These are phyloP conservation scores for Clavispora carvajalis DNA, from an alignment of 805 yeast species.

Conservation along the genomic window DNA sequence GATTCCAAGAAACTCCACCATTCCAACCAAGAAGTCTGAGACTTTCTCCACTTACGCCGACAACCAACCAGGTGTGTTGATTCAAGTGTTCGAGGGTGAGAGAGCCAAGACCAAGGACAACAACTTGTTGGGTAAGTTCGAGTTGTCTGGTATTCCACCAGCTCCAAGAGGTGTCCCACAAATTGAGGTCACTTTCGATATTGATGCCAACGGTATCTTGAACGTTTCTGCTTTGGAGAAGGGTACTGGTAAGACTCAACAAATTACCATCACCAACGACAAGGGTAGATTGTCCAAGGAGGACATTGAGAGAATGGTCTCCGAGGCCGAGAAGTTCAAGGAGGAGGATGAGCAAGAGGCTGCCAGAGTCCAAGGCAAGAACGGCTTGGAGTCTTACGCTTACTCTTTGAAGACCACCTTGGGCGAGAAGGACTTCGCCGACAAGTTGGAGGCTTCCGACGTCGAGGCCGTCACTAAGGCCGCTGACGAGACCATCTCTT, in stretches of 20 bases:
- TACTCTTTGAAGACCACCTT: conserved; percentile 71
- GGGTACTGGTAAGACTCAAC: conserved; percentile 97
- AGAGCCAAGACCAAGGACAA: conserved; percentile 94
- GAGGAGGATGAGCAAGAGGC: conserved; percentile 76
- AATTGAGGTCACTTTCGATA: conserved; percentile 94
- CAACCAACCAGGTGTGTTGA: conserved; percentile 97
- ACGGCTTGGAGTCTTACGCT: conserved; percentile 91
- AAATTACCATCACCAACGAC: conserved; percentile 97
- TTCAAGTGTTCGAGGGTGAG: conserved; percentile 98
- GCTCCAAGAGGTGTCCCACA: conserved; percentile 99
- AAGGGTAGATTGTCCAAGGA: conserved; percentile 98
- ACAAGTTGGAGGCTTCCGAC: conserved; percentile 54
- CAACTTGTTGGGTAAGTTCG: conserved; percentile 95
- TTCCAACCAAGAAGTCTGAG: conserved; percentile 97
- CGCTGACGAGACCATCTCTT: conserved; percentile 76
- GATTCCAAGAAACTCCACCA: conserved; percentile 97
- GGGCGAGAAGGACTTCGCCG: conserved; percentile 68
- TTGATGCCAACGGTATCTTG: conserved; percentile 96
- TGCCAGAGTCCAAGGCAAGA: conserved; percentile 87
- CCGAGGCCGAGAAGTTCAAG: conserved; percentile 86
- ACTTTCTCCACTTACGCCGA: conserved; percentile 95
- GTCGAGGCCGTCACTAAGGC: conserved; percentile 68
- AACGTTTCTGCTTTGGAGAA: conserved; percentile 95
- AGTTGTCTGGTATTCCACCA: conserved; percentile 94
- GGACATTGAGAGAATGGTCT: conserved; percentile 96